Evolutionary conservation across 768 basidiomycete genomes (phyloP).

Genomic region (Suillus ampliporus): DNA sequence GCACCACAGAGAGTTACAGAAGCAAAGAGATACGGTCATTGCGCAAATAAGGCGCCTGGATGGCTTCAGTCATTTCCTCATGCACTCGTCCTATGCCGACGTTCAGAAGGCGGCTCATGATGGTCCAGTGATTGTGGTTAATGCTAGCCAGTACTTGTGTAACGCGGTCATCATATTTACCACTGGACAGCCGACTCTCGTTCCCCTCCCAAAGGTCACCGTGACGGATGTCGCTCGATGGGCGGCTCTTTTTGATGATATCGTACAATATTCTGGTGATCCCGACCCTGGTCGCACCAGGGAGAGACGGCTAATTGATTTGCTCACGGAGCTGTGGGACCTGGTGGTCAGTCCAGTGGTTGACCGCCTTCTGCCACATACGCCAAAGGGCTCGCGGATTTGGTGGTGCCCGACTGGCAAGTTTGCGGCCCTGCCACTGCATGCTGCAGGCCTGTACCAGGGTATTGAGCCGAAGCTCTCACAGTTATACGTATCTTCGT

Average conservation of each 20-base stretch:
- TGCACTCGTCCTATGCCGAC: slow-evolving; percentile 25
- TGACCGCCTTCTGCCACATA: slow-evolving; percentile 18
- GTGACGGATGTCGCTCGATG: slow-evolving; percentile 10
- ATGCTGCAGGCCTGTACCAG: slow-evolving; percentile 30
- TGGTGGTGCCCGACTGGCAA: slow-evolving; percentile 38
- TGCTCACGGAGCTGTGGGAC: slow-evolving; percentile 30
- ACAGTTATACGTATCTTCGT: slow-evolving; percentile 36
- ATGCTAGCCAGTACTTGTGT: slow-evolving; percentile 28
- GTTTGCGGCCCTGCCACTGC: slow-evolving; percentile 34
- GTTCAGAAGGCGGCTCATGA: slow-evolving; percentile 22
- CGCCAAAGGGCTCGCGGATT: slow-evolving; percentile 21
- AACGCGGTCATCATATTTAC: slow-evolving; percentile 26
- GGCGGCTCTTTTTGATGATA: neutral
- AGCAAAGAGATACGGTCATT: slow-evolving; percentile 31
- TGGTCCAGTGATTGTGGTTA: slow-evolving; percentile 42
- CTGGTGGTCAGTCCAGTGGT: slow-evolving; percentile 26
- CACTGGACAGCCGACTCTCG: slow-evolving; percentile 15
- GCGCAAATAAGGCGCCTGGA: slow-evolving; percentile 33
- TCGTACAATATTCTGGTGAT: neutral
- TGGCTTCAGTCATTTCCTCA: slow-evolving; percentile 29
- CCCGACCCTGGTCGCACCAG: slow-evolving; percentile 1
- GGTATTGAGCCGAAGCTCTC: slow-evolving; percentile 22
- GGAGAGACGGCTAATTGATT: slow-evolving; percentile 8
- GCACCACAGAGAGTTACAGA: slow-evolving; percentile 25
- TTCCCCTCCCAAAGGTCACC: slow-evolving; percentile 18